A percentile compares a stretch with the other conserved stretches of the same genome.
These are phyloP conservation scores for Neonectria faginata DNA, from an alignment of 2,329 filamentous ascomycete genomes.

Conservation along the genomic window DNA sequence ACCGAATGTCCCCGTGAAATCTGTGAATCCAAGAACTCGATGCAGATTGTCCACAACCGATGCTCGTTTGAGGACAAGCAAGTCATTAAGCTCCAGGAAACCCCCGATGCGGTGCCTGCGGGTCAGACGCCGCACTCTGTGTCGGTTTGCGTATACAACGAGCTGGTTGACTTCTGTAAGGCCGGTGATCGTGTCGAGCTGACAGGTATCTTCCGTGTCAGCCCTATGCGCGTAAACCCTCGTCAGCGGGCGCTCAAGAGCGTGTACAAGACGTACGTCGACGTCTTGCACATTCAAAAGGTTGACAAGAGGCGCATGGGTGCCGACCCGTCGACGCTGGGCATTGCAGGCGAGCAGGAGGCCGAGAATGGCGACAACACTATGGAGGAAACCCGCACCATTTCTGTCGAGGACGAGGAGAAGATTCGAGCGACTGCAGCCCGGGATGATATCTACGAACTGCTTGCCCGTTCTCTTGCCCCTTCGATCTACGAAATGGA, in stretches of 20 bases:
- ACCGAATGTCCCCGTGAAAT: constrained; percentile 86
- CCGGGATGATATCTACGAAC: constrained; percentile 90
- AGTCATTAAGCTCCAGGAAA: constrained; percentile 98
- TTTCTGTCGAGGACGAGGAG: constrained; percentile 86
- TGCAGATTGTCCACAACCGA: constrained; percentile 98
- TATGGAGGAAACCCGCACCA: constrained; percentile 85
- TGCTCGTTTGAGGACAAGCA: constrained; percentile 97
- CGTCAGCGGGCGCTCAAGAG: constrained; percentile 92
- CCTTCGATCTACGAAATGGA: constrained; percentile 98
- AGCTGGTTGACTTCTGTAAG: constrained; percentile 97
- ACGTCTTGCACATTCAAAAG: constrained; percentile 95
- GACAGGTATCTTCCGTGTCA: constrained; percentile 96
- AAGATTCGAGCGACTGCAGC: constrained; percentile 86
- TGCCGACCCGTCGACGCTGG: constrained; percentile 88
- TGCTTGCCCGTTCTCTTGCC: constrained; percentile 89
- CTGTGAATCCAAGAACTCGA: constrained; percentile 90
- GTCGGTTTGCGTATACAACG: constrained; percentile 95
- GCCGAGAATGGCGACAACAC: constrained; percentile 74
- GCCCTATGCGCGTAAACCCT: constrained; percentile 92
- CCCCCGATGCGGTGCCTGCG: constrained; percentile 91
- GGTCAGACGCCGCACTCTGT: constrained; percentile 98
- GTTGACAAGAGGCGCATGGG: constrained; percentile 95
- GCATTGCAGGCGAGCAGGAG: constrained; percentile 79
- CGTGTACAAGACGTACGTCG: constrained; percentile 97
- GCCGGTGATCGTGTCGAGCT: constrained; percentile 96